Conservation (phyloP, 202 grass and related monocot genomes). For the Zoysia matrella region DNA sequence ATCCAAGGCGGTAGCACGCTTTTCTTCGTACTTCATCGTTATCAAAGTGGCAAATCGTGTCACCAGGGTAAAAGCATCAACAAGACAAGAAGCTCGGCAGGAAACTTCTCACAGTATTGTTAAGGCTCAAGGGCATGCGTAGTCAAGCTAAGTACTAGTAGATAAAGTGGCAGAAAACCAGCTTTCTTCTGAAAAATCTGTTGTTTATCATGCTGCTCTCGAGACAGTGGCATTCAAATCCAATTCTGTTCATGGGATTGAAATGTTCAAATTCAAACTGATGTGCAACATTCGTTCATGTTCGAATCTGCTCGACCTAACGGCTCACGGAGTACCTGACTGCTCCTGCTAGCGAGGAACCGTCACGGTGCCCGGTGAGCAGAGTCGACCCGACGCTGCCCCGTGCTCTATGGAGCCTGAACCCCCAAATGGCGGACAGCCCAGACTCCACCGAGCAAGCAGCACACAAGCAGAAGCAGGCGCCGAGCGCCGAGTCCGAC, state of each 20-base stretch:
- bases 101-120: constrained; percentile 33
- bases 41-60: constrained; percentile 12
- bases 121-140: neutral
- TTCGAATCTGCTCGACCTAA: neutral
- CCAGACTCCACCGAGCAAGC: constrained; percentile 23
- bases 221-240: neutral
- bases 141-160: neutral
- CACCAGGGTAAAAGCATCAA: neutral
- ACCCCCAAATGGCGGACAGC: constrained; percentile 30
- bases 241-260: neutral
- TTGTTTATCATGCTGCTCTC: neutral
- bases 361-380: neutral
- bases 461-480: neutral
- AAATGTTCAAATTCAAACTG: constrained; percentile 22
- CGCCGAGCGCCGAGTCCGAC: neutral
- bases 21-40: no score
- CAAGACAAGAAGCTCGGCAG: neutral
- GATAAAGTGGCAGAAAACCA: neutral
- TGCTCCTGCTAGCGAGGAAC: neutral
- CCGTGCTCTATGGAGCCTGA: neutral
- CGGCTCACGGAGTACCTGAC: neutral
- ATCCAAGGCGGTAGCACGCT: constrained; percentile 14
- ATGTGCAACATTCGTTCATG: neutral
- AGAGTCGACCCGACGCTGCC: neutral
- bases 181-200: neutral